These are phyloP conservation scores for Kwoniella sp. DNA, from an alignment of 768 basidiomycete species.

Conservation along the genomic window DNA sequence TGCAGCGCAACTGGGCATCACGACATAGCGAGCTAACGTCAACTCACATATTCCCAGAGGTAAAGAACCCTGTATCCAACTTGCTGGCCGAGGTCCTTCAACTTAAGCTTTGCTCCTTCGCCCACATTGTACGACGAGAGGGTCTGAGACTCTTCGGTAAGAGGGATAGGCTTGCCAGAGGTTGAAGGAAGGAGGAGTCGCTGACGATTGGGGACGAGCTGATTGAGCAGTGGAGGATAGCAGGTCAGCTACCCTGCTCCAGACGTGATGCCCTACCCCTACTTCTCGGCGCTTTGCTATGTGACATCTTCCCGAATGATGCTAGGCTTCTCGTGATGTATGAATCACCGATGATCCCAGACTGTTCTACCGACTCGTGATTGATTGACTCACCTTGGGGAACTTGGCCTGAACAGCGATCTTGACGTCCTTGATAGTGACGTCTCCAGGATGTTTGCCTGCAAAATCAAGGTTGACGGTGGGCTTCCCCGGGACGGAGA, in stretches of 20 bases:
- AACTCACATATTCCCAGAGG: conserved; percentile 87
- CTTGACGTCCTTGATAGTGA: conserved; percentile 73
- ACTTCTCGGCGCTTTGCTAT: too few species aligned
- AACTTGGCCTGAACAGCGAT: conserved; percentile 63
- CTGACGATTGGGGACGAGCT: conserved; percentile 76
- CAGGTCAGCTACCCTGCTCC: conserved; percentile 1
- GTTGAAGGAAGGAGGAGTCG: conserved; percentile 61
- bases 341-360: too few species aligned
- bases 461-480: conserved; percentile 54
- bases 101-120: conserved; percentile 67
- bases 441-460: conserved; percentile 46
- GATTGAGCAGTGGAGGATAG: not conserved
- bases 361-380: not conserved
- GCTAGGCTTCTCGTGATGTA: too few species aligned
- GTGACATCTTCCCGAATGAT: too few species aligned
- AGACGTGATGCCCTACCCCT: too few species aligned
- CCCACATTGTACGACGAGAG: conserved; percentile 64
- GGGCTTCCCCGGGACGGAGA: conserved; percentile 62
- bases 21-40: too few species aligned
- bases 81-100: conserved; percentile 92
- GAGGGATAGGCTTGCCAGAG: conserved; percentile 59
- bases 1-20: too few species aligned
- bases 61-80: conserved; percentile 86
- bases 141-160: conserved; percentile 67
- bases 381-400: conserved; percentile 59